phyloP scores from a whole-genome alignment of 108 stramenopile genomes.

The Parietichytrium sp. region DNA sequence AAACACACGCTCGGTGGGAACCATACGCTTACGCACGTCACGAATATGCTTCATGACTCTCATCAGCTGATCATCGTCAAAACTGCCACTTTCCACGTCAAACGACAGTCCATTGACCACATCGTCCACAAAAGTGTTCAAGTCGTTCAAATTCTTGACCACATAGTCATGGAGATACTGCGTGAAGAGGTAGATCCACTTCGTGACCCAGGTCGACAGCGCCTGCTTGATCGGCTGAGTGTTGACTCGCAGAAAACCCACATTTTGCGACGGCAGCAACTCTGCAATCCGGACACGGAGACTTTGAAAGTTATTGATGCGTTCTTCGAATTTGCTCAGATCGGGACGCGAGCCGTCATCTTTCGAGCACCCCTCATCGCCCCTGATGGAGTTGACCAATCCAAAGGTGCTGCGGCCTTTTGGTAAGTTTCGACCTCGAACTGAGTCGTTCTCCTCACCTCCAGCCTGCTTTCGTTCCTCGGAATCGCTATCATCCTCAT shows the following conservation, averaged over 20 bases:
- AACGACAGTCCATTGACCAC: constrained; percentile 48
- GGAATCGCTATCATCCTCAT: too few species aligned
- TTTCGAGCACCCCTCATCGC: not conserved
- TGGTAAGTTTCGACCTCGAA: too few species aligned
- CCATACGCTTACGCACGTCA: constrained; percentile 51
- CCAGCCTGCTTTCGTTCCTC: too few species aligned
- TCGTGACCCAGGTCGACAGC: constrained; percentile 55
- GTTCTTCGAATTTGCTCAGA: constrained; percentile 49
- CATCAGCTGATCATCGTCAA: constrained; percentile 49
- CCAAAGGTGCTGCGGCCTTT: too few species aligned
- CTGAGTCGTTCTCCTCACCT: too few species aligned
- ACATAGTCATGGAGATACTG: constrained; percentile 51
- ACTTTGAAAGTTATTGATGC: constrained; percentile 43
- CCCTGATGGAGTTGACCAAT: not conserved
- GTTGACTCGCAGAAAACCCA: constrained; percentile 52
- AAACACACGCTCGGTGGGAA: constrained; percentile 24
- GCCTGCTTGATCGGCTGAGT: constrained; percentile 59
- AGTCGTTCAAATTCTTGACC: constrained; percentile 23
- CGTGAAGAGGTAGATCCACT: constrained; percentile 55
- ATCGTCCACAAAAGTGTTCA: constrained; percentile 41
- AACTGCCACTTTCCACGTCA: constrained; percentile 16
- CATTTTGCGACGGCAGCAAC: constrained; percentile 40
- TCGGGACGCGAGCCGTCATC: not conserved
- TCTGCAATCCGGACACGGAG: constrained; percentile 48
- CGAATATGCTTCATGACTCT: constrained; percentile 47